Conservation (phyloP, 306 rosid genomes). For the Rosa multiflora region DNA sequence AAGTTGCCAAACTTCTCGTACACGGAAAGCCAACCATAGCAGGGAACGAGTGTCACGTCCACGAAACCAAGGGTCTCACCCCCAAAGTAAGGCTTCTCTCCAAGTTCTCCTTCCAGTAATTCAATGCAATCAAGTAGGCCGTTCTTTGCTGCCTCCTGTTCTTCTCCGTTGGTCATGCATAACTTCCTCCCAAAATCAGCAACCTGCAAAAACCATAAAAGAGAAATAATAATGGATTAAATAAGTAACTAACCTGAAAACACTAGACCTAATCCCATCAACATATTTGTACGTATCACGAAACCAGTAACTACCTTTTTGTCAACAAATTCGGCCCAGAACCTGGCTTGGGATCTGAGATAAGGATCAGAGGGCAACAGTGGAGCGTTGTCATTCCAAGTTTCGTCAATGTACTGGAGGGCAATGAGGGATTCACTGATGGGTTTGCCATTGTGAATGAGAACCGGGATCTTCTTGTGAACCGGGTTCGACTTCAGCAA, state of each 20-base stretch:
- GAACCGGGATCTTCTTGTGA: constrained; percentile 58
- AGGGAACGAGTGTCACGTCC: too few species aligned
- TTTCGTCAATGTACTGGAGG: constrained; percentile 45
- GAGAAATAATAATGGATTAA: background rate
- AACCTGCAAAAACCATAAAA: constrained; percentile 24
- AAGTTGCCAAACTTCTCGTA: too few species aligned
- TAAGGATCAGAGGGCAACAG: constrained; percentile 44
- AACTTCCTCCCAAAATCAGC: constrained; percentile 26
- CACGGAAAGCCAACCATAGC: too few species aligned
- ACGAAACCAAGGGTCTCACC: constrained; percentile 21
- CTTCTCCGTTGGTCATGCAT: constrained; percentile 28
- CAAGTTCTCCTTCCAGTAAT: constrained; percentile 11
- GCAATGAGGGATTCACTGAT: constrained; percentile 43
- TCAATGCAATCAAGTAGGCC: constrained; percentile 18
- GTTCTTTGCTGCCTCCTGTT: constrained; percentile 23
- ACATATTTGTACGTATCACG: constrained; percentile 15
- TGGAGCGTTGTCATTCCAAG: constrained; percentile 31
- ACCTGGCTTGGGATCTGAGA: constrained; percentile 43
- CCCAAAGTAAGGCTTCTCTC: constrained; percentile 10
- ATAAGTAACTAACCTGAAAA: background rate
- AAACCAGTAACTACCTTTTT: constrained; percentile 27
- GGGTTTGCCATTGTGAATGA: constrained; percentile 55
- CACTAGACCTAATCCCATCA: constrained; percentile 17
- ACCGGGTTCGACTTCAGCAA: constrained; percentile 54
- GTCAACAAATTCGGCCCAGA: constrained; percentile 48